These are phyloP conservation scores for Macrolepiota dolichaula DNA, from an alignment of 768 basidiomycete genomes.

Conservation along the genomic window DNA sequence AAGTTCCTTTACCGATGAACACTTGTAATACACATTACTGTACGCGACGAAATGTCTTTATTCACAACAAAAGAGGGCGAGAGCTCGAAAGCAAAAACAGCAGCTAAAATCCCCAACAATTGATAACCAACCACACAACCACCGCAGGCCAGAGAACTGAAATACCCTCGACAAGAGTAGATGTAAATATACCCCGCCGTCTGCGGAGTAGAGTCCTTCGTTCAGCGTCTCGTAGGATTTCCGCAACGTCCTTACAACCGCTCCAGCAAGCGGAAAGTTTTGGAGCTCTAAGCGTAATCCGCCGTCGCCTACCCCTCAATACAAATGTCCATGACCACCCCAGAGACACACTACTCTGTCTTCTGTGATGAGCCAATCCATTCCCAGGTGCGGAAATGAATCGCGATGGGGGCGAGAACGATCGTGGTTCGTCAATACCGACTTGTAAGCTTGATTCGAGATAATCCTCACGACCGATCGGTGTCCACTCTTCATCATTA, in stretches of 20 bases:
- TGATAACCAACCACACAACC: slow-evolving; percentile 11
- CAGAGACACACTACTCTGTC: slow-evolving; percentile 18
- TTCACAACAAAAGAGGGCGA: neutral
- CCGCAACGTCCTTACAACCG: slow-evolving; percentile 20
- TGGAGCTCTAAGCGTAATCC: slow-evolving; percentile 47
- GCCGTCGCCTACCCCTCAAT: slow-evolving; percentile 50
- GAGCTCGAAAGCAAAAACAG: neutral
- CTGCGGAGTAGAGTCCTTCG: slow-evolving; percentile 16
- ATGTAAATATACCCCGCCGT: slow-evolving; percentile 28
- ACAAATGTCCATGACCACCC: slow-evolving; percentile 52
- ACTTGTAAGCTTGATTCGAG: neutral
- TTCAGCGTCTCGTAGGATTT: slow-evolving; percentile 13
- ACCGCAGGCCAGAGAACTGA: slow-evolving; percentile 14
- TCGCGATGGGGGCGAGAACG: slow-evolving; percentile 18
- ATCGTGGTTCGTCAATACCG: slow-evolving; percentile 9
- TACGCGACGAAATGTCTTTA: neutral
- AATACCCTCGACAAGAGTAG: slow-evolving; percentile 20
- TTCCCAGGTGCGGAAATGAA: slow-evolving; percentile 37
- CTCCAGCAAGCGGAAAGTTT: slow-evolving; percentile 19
- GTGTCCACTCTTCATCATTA: slow-evolving; percentile 33
- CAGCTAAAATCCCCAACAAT: slow-evolving; percentile 9
- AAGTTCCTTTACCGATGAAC: too few relatives aligned
- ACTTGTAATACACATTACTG: neutral
- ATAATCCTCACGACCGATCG: slow-evolving; percentile 15
- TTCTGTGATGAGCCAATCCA: slow-evolving; percentile 18